phyloP scores from a whole-genome alignment of 345 rosid species.

The Aurinia saxatilis region DNA sequence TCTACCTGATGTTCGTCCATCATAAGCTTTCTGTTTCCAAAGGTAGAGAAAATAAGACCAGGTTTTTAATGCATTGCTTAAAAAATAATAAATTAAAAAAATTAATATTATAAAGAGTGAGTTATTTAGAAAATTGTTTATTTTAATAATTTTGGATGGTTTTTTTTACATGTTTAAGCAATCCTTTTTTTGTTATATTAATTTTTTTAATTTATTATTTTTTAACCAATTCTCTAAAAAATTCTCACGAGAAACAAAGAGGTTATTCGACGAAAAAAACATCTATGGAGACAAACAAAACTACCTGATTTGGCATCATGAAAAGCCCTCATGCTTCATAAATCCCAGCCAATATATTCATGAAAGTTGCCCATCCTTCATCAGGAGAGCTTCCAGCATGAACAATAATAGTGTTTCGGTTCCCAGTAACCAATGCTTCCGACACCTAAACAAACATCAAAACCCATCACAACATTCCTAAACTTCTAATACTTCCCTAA shows the following conservation, averaged over 20 bases:
- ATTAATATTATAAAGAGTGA: too few relatives aligned
- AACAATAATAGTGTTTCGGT: slow-evolving; percentile 90
- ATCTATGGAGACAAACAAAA: background rate
- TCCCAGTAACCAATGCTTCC: slow-evolving; percentile 93
- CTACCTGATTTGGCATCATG: slow-evolving; percentile 67
- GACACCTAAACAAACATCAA: slow-evolving; percentile 51
- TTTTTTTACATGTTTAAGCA: too few relatives aligned
- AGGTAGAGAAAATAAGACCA: slow-evolving; percentile 10
- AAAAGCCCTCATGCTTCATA: slow-evolving; percentile 76
- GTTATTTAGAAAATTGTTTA: too few relatives aligned
- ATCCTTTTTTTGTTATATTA: too few relatives aligned
- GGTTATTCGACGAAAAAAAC: background rate
- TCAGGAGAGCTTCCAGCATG: slow-evolving; percentile 84
- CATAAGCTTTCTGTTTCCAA: slow-evolving; percentile 57
- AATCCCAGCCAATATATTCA: slow-evolving; percentile 85
- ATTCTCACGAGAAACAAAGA: background rate
- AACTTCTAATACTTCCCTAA: background rate
- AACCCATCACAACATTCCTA: slow-evolving; percentile 5
- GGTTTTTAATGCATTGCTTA: too few relatives aligned
- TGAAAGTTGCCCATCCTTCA: slow-evolving; percentile 98
- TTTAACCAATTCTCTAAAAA: too few relatives aligned
- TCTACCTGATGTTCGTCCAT: slow-evolving; percentile 62
- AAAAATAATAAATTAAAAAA: too few relatives aligned
- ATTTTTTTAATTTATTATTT: too few relatives aligned
- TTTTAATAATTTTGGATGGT: too few relatives aligned